Percentiles rank a stretch among this genome's conserved stretches.
Conservation (phyloP, 2,329 filamentous ascomycete species). For the Uncinocarpus reesii region DNA sequence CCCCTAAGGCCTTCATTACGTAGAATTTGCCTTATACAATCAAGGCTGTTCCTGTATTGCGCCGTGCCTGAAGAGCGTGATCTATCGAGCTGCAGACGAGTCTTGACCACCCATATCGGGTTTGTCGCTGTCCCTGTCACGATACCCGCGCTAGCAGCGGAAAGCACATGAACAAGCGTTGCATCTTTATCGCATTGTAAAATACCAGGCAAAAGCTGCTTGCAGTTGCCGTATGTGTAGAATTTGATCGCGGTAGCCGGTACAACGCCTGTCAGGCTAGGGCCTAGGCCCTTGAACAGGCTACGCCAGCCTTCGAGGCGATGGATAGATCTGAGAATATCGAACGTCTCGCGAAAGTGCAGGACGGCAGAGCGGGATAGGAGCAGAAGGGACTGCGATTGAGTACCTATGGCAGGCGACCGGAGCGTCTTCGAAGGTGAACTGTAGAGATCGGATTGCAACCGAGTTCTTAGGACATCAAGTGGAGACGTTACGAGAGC, state of each 20-base stretch:
- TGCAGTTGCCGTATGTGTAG: constrained; percentile 85
- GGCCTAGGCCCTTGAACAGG: constrained; percentile 84
- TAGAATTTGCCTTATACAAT: constrained; percentile 75
- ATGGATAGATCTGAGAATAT: constrained; percentile 73
- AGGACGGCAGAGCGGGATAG: constrained; percentile 45
- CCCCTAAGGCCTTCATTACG: constrained; percentile 68
- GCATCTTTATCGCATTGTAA: constrained; percentile 38
- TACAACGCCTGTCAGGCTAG: constrained; percentile 80
- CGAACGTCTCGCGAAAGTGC: constrained; percentile 75
- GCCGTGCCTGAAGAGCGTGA: constrained; percentile 59
- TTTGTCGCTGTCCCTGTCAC: constrained; percentile 85
- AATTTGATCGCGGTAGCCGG: constrained; percentile 89
- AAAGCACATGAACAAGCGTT: constrained; percentile 58
- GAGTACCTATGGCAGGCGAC: constrained; percentile 57
- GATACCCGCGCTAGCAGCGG: constrained; percentile 68
- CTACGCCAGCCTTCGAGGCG: constrained; percentile 72
- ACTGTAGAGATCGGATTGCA: constrained; percentile 83
- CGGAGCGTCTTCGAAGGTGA: not conserved
- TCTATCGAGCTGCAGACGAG: constrained; percentile 82
- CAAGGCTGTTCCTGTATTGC: constrained; percentile 72
- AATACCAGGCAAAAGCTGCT: constrained; percentile 52
- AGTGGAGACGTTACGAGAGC: constrained; percentile 88
- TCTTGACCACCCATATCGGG: constrained; percentile 95
- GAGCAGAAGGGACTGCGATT: constrained; percentile 43
- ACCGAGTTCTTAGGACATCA: constrained; percentile 82